These are phyloP conservation scores for Neonectria ditissima DNA, from an alignment of 2,329 filamentous ascomycete genomes.

Conservation along the genomic window DNA sequence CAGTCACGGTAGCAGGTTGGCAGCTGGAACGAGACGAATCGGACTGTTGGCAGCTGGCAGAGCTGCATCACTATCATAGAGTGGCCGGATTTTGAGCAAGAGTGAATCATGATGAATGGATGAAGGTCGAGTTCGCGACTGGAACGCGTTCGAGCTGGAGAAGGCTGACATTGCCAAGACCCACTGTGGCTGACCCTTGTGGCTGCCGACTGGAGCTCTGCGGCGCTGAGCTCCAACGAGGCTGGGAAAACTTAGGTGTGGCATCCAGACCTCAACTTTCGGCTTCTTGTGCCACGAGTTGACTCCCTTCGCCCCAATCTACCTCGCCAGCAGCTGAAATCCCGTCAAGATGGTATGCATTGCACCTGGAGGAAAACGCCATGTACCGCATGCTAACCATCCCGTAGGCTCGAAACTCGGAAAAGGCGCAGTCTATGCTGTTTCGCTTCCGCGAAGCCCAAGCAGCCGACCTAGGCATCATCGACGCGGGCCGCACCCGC, in stretches of 20 bases:
- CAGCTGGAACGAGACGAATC: background rate
- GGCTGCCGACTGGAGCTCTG: slow-evolving; percentile 22
- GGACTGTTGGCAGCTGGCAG: slow-evolving; percentile 2
- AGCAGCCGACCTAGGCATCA: slow-evolving; percentile 94
- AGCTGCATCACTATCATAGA: background rate
- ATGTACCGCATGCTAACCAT: slow-evolving; percentile 15
- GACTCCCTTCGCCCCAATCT: slow-evolving; percentile 14
- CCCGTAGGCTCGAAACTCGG: slow-evolving; percentile 91
- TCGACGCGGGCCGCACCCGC: slow-evolving; percentile 89
- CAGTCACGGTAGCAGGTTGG: background rate
- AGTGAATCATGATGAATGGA: slow-evolving; percentile 14
- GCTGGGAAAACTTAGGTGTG: slow-evolving; percentile 45
- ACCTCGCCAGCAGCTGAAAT: slow-evolving; percentile 21
- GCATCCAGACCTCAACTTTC: slow-evolving; percentile 31
- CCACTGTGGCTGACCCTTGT: slow-evolving; percentile 32
- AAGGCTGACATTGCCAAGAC: slow-evolving; percentile 38
- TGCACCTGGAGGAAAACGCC: rapidly evolving
- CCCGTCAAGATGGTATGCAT: slow-evolving; percentile 45
- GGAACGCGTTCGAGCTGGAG: slow-evolving; percentile 16
- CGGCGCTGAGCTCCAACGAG: slow-evolving; percentile 31
- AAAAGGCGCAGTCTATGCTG: slow-evolving; percentile 99
- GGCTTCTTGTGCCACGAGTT: slow-evolving; percentile 23
- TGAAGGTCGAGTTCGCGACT: slow-evolving; percentile 4
- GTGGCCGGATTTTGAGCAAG: background rate
- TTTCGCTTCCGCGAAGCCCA: slow-evolving; percentile 99